A percentile compares a stretch with the other conserved stretches of the same genome.
phyloP scores from a whole-genome alignment of 192 early-diverging fungal genomes.

The Umbelopsis sp. region DNA sequence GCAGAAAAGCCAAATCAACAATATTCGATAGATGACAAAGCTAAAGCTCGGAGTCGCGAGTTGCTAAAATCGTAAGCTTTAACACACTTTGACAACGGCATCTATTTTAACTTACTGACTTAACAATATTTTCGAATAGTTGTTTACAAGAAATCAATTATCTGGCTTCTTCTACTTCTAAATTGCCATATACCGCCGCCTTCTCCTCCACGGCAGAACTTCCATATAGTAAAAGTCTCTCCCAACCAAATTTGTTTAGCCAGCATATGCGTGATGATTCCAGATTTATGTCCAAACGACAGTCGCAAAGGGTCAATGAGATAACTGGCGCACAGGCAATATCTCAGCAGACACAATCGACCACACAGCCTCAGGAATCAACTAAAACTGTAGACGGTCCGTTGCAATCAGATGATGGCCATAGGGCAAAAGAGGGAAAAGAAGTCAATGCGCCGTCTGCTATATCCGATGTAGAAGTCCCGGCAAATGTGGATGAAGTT shows the following conservation, averaged over 20 bases:
- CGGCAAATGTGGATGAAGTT: slow-evolving; percentile 49
- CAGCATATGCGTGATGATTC: not conserved
- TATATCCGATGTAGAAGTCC: slow-evolving; percentile 20
- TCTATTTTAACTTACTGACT: not conserved
- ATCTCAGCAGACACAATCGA: not conserved
- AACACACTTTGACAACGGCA: not conserved
- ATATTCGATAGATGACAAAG: slow-evolving; percentile 45
- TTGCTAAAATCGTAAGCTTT: slow-evolving; percentile 69
- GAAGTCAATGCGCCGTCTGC: not conserved
- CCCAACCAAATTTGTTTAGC: not conserved
- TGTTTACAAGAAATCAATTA: slow-evolving; percentile 66
- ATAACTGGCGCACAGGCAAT: not conserved
- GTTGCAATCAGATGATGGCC: not conserved
- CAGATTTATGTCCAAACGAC: not conserved
- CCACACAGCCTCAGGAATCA: not conserved
- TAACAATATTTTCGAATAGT: slow-evolving; percentile 22
- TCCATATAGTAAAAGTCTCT: not conserved
- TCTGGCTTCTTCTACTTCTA: slow-evolving; percentile 48
- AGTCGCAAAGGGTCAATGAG: not conserved
- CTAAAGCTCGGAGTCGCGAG: slow-evolving; percentile 54
- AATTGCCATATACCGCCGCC: slow-evolving; percentile 30
- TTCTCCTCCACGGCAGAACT: not conserved
- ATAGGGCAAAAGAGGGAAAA: not conserved
- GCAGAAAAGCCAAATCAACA: not conserved
- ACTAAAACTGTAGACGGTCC: not conserved